Base-by-base conservation (phyloP, 176 grass and related monocot genomes). In the Sorghum bicolor region DNA sequence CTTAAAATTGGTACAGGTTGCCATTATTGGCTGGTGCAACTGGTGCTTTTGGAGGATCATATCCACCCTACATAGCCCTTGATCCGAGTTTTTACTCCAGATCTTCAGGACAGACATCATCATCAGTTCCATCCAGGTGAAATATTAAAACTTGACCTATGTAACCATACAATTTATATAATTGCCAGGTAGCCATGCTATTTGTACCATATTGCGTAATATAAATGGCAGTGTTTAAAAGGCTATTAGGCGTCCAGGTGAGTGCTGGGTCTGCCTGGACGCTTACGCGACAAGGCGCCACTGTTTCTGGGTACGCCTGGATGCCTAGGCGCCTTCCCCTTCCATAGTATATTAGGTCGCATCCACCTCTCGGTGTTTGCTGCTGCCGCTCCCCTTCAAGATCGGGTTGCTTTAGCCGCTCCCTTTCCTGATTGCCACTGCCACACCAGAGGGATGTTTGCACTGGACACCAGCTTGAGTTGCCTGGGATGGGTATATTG, bases 11-110 rank as follows among this genome's bases (percentile, higher is more conserved):
- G 14, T 67, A 82, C 76, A 99, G 93, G 93, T 83, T 96, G 45
- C 93, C 93, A 70, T 72, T 95, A 57, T 87, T 99, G 83, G 91
- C 97, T 61, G 93, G 91, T 34, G 78, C 83, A 57, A 29, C 87
- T 87, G 93, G 91, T 50, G 80, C 89, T 72, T 86, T 97, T 82
- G 90, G 92, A 62, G 86, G 84, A 80, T 86, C 90, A 6, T 97
- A 91, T 95, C 90, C 82, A 72, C 93, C 93, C 55, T 99, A 99
- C 57, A 92, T 99, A 81, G 53, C 93, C 37, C 89, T 97, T 53
- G 95, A 97, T 75, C 83, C 86, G 16, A 85, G 90, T 34, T 94
- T 92, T 84, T 99, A 96, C 86, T 86, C 87, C 63, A 87, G 75
- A 28, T 79, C 89, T 87, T 83, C 93, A 78, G 90, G 88, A 50